Evolutionary conservation across 495 filamentous ascomycete species (phyloP).

Genomic region (Aspergillus mulundensis): DNA sequence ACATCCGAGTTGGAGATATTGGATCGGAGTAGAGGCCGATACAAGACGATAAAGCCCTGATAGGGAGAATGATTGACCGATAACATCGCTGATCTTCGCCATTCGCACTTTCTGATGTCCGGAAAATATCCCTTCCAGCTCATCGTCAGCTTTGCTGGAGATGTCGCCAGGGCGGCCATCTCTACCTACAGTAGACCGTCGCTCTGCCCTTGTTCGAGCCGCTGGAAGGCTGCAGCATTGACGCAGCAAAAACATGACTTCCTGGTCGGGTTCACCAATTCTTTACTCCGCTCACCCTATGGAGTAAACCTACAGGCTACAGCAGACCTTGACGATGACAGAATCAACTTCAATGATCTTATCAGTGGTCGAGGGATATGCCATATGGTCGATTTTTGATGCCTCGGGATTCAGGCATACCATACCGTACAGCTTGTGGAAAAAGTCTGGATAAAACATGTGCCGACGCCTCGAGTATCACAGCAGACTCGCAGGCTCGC

Average conservation of each 20-base stretch:
- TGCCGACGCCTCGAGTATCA: neutral
- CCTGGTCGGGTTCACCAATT: neutral
- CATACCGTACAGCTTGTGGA: neutral
- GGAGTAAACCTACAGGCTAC: too few relatives aligned
- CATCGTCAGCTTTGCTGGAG: neutral
- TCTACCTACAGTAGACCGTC: too few relatives aligned
- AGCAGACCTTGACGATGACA: neutral
- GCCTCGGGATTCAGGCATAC: neutral
- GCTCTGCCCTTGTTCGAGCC: neutral
- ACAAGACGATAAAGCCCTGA: constrained; percentile 3
- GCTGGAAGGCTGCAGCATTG: neutral
- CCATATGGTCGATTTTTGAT: neutral
- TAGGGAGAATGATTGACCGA: constrained; percentile 12
- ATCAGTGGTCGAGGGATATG: neutral
- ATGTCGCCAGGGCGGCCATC: neutral
- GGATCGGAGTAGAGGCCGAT: constrained; percentile 9
- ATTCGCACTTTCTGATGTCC: neutral
- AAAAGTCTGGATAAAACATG: neutral
- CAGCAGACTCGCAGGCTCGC: neutral
- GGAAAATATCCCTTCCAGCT: neutral
- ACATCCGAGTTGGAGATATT: neutral
- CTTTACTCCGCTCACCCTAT: too few relatives aligned
- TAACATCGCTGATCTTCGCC: neutral
- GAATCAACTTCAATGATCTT: neutral
- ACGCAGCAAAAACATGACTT: too few relatives aligned